A percentile compares a stretch with the other conserved stretches of the same genome.
These are phyloP conservation scores for Dioszegia crocea DNA, from an alignment of 768 basidiomycete genomes.

Conservation along the genomic window DNA sequence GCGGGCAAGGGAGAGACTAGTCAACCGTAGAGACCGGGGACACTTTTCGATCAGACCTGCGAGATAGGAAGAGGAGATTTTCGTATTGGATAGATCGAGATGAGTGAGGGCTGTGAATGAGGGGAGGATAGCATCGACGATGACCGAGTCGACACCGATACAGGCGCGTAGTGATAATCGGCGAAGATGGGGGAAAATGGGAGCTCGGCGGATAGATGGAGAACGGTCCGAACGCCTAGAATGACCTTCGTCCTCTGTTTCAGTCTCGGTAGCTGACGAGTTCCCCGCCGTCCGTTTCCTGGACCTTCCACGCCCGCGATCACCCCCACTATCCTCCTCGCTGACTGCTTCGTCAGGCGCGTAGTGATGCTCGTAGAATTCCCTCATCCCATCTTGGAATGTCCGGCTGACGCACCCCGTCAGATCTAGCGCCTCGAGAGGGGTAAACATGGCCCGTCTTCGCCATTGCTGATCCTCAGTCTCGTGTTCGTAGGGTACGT, in stretches of 20 bases:
- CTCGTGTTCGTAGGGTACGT: slow-evolving; percentile 60
- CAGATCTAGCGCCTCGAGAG: slow-evolving; percentile 82
- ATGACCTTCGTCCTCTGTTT: slow-evolving; percentile 26
- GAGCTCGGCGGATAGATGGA: slow-evolving; percentile 11
- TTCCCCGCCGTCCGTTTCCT: slow-evolving; percentile 21
- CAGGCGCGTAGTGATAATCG: slow-evolving; percentile 47
- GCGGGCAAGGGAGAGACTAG: slow-evolving; percentile 75
- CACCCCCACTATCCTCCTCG: slow-evolving; percentile 14
- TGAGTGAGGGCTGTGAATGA: slow-evolving; percentile 48
- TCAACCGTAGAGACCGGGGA: slow-evolving; percentile 59
- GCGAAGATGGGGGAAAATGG: slow-evolving; percentile 34
- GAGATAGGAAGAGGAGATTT: slow-evolving; percentile 40
- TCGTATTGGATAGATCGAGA: slow-evolving; percentile 49
- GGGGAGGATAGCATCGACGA: slow-evolving; percentile 36
- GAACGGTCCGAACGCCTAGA: background rate
- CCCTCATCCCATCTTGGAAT: slow-evolving; percentile 77
- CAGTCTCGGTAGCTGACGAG: slow-evolving; percentile 16
- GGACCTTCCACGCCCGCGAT: slow-evolving; percentile 26
- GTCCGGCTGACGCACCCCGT: slow-evolving; percentile 92
- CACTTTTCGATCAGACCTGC: slow-evolving; percentile 55
- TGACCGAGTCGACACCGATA: slow-evolving; percentile 38
- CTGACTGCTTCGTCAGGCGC: slow-evolving; percentile 24
- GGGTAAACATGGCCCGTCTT: slow-evolving; percentile 53
- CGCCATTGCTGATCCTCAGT: slow-evolving; percentile 67
- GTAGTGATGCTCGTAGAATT: slow-evolving; percentile 60